Percentiles rank a stretch among this genome's conserved stretches.
Evolutionary conservation across 148 eudicot species (phyloP).

Genomic region (Cornus controversa): DNA sequence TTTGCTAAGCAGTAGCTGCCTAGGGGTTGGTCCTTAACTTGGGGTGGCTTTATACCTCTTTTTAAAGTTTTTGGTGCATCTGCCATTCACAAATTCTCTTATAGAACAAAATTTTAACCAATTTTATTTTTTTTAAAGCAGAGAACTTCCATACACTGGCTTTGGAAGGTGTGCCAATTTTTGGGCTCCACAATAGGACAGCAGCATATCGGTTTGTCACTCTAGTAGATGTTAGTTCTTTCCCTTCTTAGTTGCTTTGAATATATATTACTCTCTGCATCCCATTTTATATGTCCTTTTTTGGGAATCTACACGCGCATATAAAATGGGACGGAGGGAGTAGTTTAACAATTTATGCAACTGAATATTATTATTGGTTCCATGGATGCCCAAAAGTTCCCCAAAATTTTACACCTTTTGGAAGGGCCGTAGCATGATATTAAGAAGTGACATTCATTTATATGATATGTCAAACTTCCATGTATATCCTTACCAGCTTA

Average conservation of each 20-base stretch:
- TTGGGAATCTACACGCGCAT: too few species aligned
- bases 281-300: too few species aligned
- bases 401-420: background rate
- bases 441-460: background rate
- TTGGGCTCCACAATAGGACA: constrained; percentile 76
- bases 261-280: too few species aligned
- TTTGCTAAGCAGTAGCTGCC: background rate
- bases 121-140: constrained; percentile 24
- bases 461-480: background rate
- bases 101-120: background rate
- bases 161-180: constrained; percentile 79
- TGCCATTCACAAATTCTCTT: background rate
- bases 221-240: constrained; percentile 75
- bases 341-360: background rate
- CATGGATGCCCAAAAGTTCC: background rate
- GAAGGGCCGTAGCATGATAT: background rate
- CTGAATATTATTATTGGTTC: background rate
- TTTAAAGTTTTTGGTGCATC: background rate
- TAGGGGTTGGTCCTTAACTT: background rate
- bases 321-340: too few species aligned
- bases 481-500: background rate
- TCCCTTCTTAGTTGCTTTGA: constrained; percentile 18
- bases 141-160: constrained; percentile 87
- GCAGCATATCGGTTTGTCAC: constrained; percentile 97
- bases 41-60: background rate